Base-by-base conservation (phyloP, 2,329 filamentous ascomycete genomes). In the Pseudodiploospora longispora region DNA sequence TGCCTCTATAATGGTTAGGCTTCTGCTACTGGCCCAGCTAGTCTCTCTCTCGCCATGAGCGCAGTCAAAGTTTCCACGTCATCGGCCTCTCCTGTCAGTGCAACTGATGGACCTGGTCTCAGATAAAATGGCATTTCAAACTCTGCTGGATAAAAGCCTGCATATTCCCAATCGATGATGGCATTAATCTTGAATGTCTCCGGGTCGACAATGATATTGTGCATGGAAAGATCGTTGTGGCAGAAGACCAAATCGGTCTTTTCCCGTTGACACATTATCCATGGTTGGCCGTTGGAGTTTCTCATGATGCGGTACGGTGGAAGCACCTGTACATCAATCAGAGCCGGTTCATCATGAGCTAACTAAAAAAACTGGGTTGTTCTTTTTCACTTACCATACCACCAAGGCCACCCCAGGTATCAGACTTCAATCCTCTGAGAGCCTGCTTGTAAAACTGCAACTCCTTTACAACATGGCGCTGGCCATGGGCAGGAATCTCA, bases 151-250 rank as follows among this genome's bases (percentile, higher is more conserved):
- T 49, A 66, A 46, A 60, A 66, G 1, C 62, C 63, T 1, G 57
- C 56, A 42, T 61, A 64, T 47, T 67, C 64, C 63, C 62, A 66
- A 36, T 66, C 64, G 12, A 67, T 52, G 31, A 65, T 59, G 6
- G 60, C 59, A 4, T 45, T 48, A 9, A 66, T 55, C 35, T 61
- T 58, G 12, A 63, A 40, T 3, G 57, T 59, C 1, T 50, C 43
- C 5, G 44, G 47, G n/a, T 55, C 42, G 6, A 50, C 46, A 30
- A 50, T 46, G 37, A 49, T 38, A 32, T 50, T 52, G n/a, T 47
- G 36, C 31, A 36, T 10, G 3, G 42, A 50, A 3, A 50, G 27
- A 30, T 52, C 50, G 32, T 42, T 44, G 31, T 52, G 46, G 32
- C 50, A 52, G 19, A 55, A 55, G 6, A 54, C 51, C 4, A 53